Evolutionary conservation across 371 early-diverging fungal species (phyloP).

Genomic region (Nosema muscidifuracis): DNA sequence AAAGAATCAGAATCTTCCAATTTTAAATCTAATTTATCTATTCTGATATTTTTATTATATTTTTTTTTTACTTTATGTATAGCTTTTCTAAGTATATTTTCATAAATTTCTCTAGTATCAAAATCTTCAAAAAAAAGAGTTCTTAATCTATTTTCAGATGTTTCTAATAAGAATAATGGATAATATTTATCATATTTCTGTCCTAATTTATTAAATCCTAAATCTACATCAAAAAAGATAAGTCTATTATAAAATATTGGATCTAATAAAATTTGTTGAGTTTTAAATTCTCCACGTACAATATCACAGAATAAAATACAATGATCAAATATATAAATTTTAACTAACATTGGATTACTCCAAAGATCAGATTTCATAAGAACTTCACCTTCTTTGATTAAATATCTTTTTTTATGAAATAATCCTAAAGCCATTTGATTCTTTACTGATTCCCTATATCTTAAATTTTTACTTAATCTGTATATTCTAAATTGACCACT

Average conservation of each 20-base stretch:
- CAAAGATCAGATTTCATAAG: constrained; percentile 29
- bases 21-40: background rate
- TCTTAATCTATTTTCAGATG: background rate
- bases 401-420: constrained; percentile 28
- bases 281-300: constrained; percentile 1
- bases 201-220: constrained; percentile 26
- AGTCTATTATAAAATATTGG: constrained; percentile 34
- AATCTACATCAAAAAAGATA: constrained; percentile 2
- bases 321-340: constrained; percentile 48
- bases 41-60: background rate
- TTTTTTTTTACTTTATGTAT: background rate
- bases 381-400: constrained; percentile 39
- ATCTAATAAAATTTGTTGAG: constrained; percentile 21
- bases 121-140: constrained; percentile 46
- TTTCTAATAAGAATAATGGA: constrained; percentile 33
- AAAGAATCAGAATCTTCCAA: background rate
- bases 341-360: constrained; percentile 2
- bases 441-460: constrained; percentile 22
- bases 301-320: constrained; percentile 41
- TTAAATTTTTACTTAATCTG: constrained; percentile 37
- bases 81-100: background rate
- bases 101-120: constrained; percentile 25
- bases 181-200: constrained; percentile 1
- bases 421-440: constrained; percentile 24
- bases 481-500: constrained; percentile 52